These are phyloP conservation scores for Pichia terricola DNA, from an alignment of 1,139 yeast species.

Conservation along the genomic window DNA sequence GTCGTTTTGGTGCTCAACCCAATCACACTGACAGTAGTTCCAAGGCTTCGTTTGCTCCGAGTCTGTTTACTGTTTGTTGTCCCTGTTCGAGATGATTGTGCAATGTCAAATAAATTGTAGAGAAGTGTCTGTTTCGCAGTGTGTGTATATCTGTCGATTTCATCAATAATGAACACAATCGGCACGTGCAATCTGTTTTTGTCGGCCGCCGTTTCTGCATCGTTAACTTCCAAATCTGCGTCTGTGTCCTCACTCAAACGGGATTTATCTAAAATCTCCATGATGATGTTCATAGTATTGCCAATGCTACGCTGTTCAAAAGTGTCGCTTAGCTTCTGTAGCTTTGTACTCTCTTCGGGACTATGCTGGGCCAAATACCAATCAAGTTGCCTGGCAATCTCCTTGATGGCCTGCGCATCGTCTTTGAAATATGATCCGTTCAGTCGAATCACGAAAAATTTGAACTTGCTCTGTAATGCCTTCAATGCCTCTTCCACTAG, in stretches of 20 bases:
- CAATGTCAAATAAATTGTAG: slow-evolving; percentile 78
- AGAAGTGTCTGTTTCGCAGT: slow-evolving; percentile 71
- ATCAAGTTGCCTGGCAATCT: slow-evolving; percentile 79
- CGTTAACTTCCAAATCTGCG: slow-evolving; percentile 5
- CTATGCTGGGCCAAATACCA: slow-evolving; percentile 22
- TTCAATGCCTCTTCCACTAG: slow-evolving; percentile 50
- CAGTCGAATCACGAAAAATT: slow-evolving; percentile 52
- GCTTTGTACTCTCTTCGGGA: slow-evolving; percentile 7
- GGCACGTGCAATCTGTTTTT: slow-evolving; percentile 31
- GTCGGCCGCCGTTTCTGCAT: no score
- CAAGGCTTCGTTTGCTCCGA: background rate
- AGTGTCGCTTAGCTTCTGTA: slow-evolving; percentile 5
- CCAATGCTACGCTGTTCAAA: slow-evolving; percentile 41
- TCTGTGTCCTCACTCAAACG: slow-evolving; percentile 24
- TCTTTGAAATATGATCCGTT: slow-evolving; percentile 68
- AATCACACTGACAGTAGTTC: slow-evolving; percentile 55
- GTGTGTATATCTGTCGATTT: slow-evolving; percentile 68
- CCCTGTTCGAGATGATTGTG: slow-evolving; percentile 41
- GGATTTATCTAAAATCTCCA: slow-evolving; percentile 34
- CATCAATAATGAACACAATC: slow-evolving; percentile 72
- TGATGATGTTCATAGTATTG: slow-evolving; percentile 43
- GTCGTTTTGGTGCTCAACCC: slow-evolving; percentile 74
- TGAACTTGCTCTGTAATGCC: slow-evolving; percentile 29
- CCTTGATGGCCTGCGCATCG: slow-evolving; percentile 72
- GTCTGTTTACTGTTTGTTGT: background rate